A percentile compares a stretch with the other conserved stretches of the same genome.
Evolutionary conservation across 164 flowering plant genomes (phyloP).

Genomic region (Aristolochia californica): DNA sequence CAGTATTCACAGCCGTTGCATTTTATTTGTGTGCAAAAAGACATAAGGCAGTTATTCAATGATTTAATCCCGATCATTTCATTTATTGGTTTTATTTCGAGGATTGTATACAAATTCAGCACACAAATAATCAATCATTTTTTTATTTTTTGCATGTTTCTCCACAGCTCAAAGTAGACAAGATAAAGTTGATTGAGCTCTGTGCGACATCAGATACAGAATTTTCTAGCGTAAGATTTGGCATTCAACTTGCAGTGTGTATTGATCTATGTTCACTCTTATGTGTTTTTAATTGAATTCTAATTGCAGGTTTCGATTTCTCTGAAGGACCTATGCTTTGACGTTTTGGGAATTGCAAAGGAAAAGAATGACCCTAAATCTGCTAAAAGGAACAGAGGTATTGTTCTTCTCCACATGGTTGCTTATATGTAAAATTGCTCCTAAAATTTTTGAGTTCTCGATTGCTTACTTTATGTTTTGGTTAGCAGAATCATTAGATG

Average conservation of each 20-base stretch:
- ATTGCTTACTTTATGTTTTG: not conserved
- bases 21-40: constrained; percentile 85
- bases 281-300: too few relatives aligned
- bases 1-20: constrained; percentile 88
- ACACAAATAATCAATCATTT: too few relatives aligned
- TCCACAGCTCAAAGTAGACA: constrained; percentile 85
- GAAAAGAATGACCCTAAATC: constrained; percentile 76
- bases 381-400: constrained; percentile 86
- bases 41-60: constrained; percentile 78
- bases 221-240: constrained; percentile 55
- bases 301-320: constrained; percentile 58
- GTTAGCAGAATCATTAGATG: constrained; percentile 64
- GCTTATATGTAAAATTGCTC: not conserved
- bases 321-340: constrained; percentile 84
- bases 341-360: constrained; percentile 62
- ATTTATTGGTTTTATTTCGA: not conserved
- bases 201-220: constrained; percentile 86
- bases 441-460: not conserved
- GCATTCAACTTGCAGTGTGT: not conserved
- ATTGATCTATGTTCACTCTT: too few relatives aligned
- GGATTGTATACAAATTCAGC: too few relatives aligned
- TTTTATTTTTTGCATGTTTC: not conserved
- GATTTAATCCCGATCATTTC: not conserved
- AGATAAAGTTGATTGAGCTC: constrained; percentile 73
- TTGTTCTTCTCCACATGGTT: too few relatives aligned